Evolutionary conservation across 768 basidiomycete genomes (phyloP).

Genomic region (Auricularia sp.): DNA sequence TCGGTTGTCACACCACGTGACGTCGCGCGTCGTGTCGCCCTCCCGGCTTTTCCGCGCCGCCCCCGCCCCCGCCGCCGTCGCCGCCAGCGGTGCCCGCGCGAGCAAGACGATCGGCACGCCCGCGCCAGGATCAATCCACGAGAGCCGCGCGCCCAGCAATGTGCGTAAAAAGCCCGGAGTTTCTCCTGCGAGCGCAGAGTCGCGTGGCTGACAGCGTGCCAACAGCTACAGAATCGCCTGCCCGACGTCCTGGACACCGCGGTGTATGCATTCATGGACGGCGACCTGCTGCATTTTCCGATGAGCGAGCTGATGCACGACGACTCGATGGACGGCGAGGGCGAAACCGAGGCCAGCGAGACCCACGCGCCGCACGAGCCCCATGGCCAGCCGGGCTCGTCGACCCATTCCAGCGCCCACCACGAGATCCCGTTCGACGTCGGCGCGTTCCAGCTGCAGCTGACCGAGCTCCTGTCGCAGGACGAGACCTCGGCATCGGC

Average conservation of each 20-base stretch:
- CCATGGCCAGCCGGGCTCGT: conserved; percentile 25
- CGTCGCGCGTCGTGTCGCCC: too few species aligned
- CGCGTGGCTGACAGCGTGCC: not conserved
- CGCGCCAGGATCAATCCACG: too few species aligned
- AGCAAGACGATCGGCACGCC: too few species aligned
- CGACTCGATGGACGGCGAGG: conserved; percentile 2
- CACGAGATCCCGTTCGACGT: conserved; percentile 21
- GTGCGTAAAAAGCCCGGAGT: not conserved
- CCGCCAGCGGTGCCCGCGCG: too few species aligned
- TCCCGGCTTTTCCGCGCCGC: too few species aligned
- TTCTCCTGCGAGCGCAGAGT: not conserved
- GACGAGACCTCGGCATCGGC: conserved; percentile 62
- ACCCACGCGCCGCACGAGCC: not conserved
- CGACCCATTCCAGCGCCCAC: conserved; percentile 25
- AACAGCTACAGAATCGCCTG: not conserved
- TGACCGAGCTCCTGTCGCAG: conserved; percentile 63
- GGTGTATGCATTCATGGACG: not conserved
- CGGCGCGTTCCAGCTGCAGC: conserved; percentile 65
- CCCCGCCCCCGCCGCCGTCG: too few species aligned
- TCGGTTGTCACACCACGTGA: too few species aligned
- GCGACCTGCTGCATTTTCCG: conserved; percentile 19
- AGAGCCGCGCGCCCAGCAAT: not conserved
- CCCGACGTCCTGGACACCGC: not conserved
- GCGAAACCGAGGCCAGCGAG: conserved; percentile 20
- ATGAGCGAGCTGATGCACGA: conserved; percentile 2